Base-by-base conservation (phyloP, 805 yeast species). In the Cyberlindnera japonica region DNA sequence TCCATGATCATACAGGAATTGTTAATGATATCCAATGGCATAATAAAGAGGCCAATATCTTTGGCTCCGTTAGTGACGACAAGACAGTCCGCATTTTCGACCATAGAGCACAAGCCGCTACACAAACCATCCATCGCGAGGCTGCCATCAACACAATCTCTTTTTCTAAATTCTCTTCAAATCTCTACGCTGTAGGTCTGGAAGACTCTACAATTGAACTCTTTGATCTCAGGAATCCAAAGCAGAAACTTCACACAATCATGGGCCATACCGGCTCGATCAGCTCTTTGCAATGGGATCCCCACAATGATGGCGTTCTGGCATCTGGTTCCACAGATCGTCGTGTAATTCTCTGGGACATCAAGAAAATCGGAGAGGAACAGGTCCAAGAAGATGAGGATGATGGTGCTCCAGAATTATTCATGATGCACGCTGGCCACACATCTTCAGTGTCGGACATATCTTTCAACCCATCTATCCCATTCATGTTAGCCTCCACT, bases 341-440 rank as follows among this genome's bases (percentile, higher is more conserved):
- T 47, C 69, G 95, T 43, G 75, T 85, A 13, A 79, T 86, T 25
- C 50, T 88, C 5, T 87, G 96, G 96, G 95, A 88, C 57, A 65
- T 87, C 42, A 66, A 69, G 34, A 79, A 76, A 50, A 81, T 88
- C 26, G 96, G 96, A 4, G 84, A 80, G 47, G 95, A 87, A 55
- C 95, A 86, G 59, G 72, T 72, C 12, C 89, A 79, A 50, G 96
- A 87, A 50, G 96, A 88, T 57, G 84, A 88, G 22, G 95, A 84
- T 49, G 96, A 88, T 54, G 96, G 95, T 28, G 83, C 83, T 20
- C 91, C 95, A 5, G 96, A 88, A 59, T 63, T 88, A 25, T 68
- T 87, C 52, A 83, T 87, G 89, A 83, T 88, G 81, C 96, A 88
- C 58, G 95, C 95, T 27, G 96, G 96, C 16, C 95, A 88, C 57